phyloP scores from a whole-genome alignment of 305 asterid genomes.

The Fraxinus xanthoxyloides region DNA sequence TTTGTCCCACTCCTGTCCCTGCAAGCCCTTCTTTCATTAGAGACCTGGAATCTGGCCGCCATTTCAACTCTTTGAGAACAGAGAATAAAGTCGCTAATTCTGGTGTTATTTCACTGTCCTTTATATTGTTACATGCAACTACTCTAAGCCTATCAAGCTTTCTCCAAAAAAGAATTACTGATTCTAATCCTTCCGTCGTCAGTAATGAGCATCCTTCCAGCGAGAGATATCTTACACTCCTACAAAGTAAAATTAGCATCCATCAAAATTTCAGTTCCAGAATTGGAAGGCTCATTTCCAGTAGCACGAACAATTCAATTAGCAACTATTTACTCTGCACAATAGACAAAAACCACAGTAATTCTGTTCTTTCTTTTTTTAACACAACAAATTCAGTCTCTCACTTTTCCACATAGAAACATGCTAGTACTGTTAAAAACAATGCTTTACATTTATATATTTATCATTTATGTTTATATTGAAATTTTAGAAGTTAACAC shows the following conservation, averaged over 20 bases:
- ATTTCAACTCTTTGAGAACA: constrained; percentile 69
- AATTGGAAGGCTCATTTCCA: not conserved
- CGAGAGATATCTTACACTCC: constrained; percentile 59
- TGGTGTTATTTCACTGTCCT: constrained; percentile 72
- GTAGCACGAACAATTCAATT: not conserved
- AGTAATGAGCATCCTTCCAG: constrained; percentile 86
- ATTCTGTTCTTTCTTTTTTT: not conserved
- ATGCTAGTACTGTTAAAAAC: not conserved
- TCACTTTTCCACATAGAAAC: not conserved
- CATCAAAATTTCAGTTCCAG: constrained; percentile 5
- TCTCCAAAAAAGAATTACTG: constrained; percentile 68
- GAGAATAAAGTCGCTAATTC: constrained; percentile 67
- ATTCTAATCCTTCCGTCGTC: constrained; percentile 74
- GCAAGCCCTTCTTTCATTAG: constrained; percentile 52
- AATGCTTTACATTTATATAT: not conserved
- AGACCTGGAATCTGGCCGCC: constrained; percentile 84
- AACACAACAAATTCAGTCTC: not conserved
- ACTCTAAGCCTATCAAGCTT: constrained; percentile 69
- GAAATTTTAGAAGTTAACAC: not conserved
- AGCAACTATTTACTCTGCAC: not conserved
- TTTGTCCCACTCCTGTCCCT: constrained; percentile 76
- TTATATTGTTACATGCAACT: constrained; percentile 67
- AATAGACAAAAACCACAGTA: not conserved
- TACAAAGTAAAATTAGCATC: constrained; percentile 31
- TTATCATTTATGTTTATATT: not conserved